Base-by-base conservation (phyloP, 257 asterid species). In the Cinchona pubescens region DNA sequence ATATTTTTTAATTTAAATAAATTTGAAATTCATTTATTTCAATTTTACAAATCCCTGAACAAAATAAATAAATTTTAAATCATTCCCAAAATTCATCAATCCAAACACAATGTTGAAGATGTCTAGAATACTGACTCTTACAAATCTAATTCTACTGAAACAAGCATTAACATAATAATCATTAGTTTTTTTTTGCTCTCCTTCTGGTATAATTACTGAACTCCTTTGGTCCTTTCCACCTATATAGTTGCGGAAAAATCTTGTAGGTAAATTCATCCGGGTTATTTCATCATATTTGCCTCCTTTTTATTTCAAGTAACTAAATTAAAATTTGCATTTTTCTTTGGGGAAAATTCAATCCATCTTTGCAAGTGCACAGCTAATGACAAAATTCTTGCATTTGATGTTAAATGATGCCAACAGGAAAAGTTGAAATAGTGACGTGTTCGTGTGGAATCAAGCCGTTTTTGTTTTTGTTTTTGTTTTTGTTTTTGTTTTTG, bases 121-220 rank as follows among this genome's bases (percentile, higher is more conserved):
- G 78, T 79, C 59, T 82, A 78, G 76, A 72, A 65, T 72, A 75
- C 79, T 75, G 79, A 79, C 82, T 66, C 76, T 70, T 72, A 58
- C 32, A 53, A 34, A 71, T 78, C 71, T 62, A 75, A 51, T 74
- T 68, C 69, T 58, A 48, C 62, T 56, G 68, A 76, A 66, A 8
- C 45, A 68, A 72, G 58, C 81, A 70, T 53, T 58, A 75, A 49
- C 73, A 16, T 15, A 62, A 27, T 58, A 40, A 48, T 40, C n/a
- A 23, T 30, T 15, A 60, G 25, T 38, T 34, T 45, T 45, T 18
- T 21, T 43, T 37, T n/a, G n/a, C n/a, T n/a, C n/a, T n/a, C n/a
- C n/a, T n/a, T n/a, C n/a, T 5, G 37, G 64, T 66, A 66, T 14
- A 25, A 18, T 58, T 55, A 34, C 35, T 16, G 35, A 38, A n/a